Conservation (phyloP, 1,284 basidiomycete genomes). For the Cutaneotrichosporon sp. region DNA sequence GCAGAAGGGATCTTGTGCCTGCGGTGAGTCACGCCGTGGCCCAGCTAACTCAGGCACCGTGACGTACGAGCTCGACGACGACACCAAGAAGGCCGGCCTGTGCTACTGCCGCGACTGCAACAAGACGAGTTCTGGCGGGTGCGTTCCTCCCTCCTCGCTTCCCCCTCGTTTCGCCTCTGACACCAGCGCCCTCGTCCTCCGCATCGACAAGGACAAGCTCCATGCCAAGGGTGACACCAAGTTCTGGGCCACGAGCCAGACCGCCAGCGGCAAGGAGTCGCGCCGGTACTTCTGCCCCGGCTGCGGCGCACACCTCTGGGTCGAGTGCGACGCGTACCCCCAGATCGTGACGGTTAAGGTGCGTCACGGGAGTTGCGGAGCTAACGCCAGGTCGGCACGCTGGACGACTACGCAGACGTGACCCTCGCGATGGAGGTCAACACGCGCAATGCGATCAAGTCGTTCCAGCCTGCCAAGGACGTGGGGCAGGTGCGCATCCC, state of each 20-base stretch:
- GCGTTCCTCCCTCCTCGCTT: neutral
- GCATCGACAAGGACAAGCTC: neutral
- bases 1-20: neutral
- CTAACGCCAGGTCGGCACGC: too few species aligned
- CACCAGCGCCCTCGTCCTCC: conserved; percentile 16
- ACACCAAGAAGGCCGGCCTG: conserved; percentile 8
- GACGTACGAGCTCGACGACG: conserved; percentile 13
- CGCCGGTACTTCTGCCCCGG: conserved; percentile 18
- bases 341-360: conserved; percentile 14
- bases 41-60: conserved; percentile 5
- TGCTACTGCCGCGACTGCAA: conserved; percentile 19
- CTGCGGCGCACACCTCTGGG: conserved; percentile 19
- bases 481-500: too few species aligned
- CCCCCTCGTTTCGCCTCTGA: conserved; percentile 1
- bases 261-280: conserved; percentile 13
- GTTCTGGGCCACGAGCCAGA: conserved; percentile 4
- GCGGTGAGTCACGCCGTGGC: neutral
- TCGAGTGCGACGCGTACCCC: conserved; percentile 8
- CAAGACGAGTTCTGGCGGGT: conserved; percentile 10
- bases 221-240: conserved; percentile 13
- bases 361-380: too few species aligned
- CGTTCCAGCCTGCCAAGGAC: too few species aligned
- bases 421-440: too few species aligned
- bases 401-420: too few species aligned
- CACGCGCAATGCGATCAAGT: too few species aligned